Base-by-base conservation (phyloP, 345 rosid genomes). In the Euphorbia pulcherrima region DNA sequence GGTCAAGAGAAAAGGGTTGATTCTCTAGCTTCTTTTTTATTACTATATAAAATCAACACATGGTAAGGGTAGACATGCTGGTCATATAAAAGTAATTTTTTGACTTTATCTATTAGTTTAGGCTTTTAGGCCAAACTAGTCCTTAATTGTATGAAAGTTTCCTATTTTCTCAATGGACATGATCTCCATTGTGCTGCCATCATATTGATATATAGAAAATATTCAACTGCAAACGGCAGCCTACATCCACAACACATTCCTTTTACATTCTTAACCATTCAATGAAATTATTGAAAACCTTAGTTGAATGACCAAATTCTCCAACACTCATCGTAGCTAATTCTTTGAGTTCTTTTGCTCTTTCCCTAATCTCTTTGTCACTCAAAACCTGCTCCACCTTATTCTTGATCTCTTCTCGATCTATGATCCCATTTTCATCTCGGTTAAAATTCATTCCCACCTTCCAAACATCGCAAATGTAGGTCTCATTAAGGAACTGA, bases 261-360 rank as follows among this genome's bases (percentile, higher is more conserved):
- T n/a, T 16, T 44, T 44, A 44, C 11, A 44, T 44, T 12, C 16
- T 24, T 24, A 59, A 35, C 64, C 48, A 21, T 40, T 23, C 16
- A 23, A 61, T 37, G 27, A 61, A 61, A 23, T 61, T 23, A 20
- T 20, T 40, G 30, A 61, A 61, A 21, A 37, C 12, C 51, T 61
- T 39, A 2, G 17, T 61, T n/a, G 65, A 61, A 39, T 61, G 27
- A 61, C 65, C 67, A 26, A 16, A 4, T 63, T 44, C 67, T 63
- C 29, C 39, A 3, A 16, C 67, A 63, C n/a, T 63, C 8, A 0
- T 44, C 9, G 7, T 46, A 3, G 29, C 67, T 9, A 1, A 10
- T 63, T 44, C 54, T 39, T 63, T 63, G 6, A 63, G 30, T 26
- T 44, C 39, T 24, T n/a, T 16, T 44, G 24, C 13, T 3, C 54